Evolutionary conservation across 2,329 filamentous ascomycete species (phyloP).

Genomic region (Leptosphaerulina australis): DNA sequence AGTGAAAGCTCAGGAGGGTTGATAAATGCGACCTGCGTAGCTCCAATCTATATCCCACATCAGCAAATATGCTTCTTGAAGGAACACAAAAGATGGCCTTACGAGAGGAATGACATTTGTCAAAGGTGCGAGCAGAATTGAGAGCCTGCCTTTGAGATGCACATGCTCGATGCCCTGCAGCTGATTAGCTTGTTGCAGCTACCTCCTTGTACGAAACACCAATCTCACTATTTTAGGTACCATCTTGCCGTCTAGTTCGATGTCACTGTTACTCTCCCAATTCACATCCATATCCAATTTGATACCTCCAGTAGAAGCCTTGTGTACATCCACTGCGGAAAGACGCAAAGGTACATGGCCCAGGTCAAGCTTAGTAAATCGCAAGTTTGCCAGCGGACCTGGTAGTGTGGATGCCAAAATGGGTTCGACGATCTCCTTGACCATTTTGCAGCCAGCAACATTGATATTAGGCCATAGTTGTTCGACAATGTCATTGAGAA

Average conservation of each 20-base stretch:
- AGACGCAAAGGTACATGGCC: conserved; percentile 52
- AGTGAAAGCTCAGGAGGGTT: conserved; percentile 56
- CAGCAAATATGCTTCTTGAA: conserved; percentile 2
- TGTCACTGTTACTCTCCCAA: conserved; percentile 57
- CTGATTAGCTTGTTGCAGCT: background rate
- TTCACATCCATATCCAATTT: conserved; percentile 57
- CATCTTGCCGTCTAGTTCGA: conserved; percentile 55
- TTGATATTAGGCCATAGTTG: conserved; percentile 59
- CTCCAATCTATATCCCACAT: conserved; percentile 51
- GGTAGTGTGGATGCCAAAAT: conserved; percentile 57
- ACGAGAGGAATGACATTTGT: conserved; percentile 56
- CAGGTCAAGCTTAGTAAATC: conserved; percentile 56
- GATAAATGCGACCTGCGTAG: conserved; percentile 57
- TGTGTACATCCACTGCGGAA: conserved; percentile 54
- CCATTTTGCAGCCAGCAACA: conserved; percentile 52
- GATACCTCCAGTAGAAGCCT: conserved; percentile 53
- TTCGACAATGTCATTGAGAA: conserved; percentile 57
- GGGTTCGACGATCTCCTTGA: conserved; percentile 57
- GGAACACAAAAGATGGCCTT: conserved; percentile 15
- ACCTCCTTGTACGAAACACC: background rate
- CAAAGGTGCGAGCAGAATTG: conserved; percentile 54
- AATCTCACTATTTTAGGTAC: conserved; percentile 52
- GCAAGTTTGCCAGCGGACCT: conserved; percentile 51
- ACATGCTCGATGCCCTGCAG: conserved; percentile 55
- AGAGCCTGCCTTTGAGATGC: conserved; percentile 53